Percentiles rank a stretch among this genome's conserved stretches.
Conservation (phyloP, 345 rosid species). For the Hibiscus mutabilis region DNA sequence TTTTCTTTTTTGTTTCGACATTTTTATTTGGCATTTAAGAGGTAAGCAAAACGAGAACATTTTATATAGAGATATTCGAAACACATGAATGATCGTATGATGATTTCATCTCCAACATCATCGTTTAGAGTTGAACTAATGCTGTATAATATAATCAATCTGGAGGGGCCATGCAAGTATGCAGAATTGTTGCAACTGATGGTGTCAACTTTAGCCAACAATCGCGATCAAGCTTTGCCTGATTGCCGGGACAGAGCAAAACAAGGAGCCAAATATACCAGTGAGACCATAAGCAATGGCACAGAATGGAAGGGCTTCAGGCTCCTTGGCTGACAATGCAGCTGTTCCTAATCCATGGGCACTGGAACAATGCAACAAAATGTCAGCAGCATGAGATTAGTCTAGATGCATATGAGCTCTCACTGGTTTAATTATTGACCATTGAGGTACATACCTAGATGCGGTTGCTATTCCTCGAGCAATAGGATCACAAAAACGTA, state of each 20-base stretch:
- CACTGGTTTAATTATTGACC: neutral
- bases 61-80: neutral
- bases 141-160: neutral
- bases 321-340: constrained; percentile 92
- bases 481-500: constrained; percentile 74
- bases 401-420: neutral
- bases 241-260: constrained; percentile 79
- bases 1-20: neutral
- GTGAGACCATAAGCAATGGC: constrained; percentile 95
- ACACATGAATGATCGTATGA: neutral
- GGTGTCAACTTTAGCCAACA: constrained; percentile 37
- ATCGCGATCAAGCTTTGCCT: constrained; percentile 80
- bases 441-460: constrained; percentile 50
- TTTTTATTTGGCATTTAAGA: neutral
- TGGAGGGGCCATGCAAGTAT: neutral
- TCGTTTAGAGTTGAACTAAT: neutral
- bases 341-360: constrained; percentile 99
- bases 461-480: constrained; percentile 97
- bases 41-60: neutral
- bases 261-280: constrained; percentile 77
- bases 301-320: constrained; percentile 94
- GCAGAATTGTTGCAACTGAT: neutral
- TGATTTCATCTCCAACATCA: neutral
- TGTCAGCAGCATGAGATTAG: neutral
- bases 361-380: constrained; percentile 28